These are phyloP conservation scores for Crucihimalaya himalaica DNA, from an alignment of 345 rosid genomes.

Conservation along the genomic window DNA sequence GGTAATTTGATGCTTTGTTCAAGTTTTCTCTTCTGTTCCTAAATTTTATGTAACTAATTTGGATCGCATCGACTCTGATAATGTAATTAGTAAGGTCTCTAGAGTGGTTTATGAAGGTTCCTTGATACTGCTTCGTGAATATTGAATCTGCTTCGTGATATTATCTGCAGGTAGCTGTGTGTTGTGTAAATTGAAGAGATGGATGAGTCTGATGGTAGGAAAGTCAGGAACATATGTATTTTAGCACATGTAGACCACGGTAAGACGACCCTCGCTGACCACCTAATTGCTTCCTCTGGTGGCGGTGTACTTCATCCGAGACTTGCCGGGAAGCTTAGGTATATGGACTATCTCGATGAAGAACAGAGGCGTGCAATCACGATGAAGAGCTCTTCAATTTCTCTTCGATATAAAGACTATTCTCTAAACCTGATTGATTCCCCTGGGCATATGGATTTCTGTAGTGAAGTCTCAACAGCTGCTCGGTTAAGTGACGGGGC, in stretches of 20 bases:
- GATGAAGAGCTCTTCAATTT: constrained; percentile 94
- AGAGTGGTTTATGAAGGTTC: too few relatives aligned
- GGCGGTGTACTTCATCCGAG: constrained; percentile 82
- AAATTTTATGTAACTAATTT: background rate
- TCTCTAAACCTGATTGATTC: constrained; percentile 81
- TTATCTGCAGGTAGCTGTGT: constrained; percentile 23
- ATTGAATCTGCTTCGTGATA: background rate
- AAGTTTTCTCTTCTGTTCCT: background rate
- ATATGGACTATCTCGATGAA: constrained; percentile 92
- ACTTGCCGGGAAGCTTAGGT: constrained; percentile 80
- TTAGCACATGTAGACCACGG: constrained; percentile 98
- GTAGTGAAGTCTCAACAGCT: constrained; percentile 92
- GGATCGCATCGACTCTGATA: background rate
- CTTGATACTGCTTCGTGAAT: background rate
- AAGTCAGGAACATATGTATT: constrained; percentile 76
- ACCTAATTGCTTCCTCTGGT: constrained; percentile 78
- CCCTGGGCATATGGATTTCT: constrained; percentile 98
- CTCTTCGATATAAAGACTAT: constrained; percentile 57
- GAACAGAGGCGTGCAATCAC: constrained; percentile 97
- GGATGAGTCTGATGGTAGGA: constrained; percentile 53
- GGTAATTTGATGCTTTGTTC: background rate
- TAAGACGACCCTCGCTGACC: constrained; percentile 93
- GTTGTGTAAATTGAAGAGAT: constrained; percentile 20
- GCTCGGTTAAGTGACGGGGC: constrained; percentile 94
- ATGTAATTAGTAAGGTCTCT: constrained; percentile 2